Base-by-base conservation (phyloP, 805 yeast genomes). In the Candida nanaspora region DNA sequence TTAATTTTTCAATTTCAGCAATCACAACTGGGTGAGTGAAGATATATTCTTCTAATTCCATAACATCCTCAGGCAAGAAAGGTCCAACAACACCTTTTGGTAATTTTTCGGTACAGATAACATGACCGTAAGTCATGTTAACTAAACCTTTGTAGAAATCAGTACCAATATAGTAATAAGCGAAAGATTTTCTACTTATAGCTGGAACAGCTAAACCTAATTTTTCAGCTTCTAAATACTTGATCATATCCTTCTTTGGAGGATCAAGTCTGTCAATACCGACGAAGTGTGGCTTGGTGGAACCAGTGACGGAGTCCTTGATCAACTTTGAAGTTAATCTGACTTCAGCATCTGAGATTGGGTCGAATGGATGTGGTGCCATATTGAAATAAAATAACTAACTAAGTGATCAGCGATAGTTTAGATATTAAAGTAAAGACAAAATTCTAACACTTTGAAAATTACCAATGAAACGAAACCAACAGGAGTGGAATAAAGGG, bases 231-330 rank as follows among this genome's bases (percentile, higher is more conserved):
- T 78, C 81, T 47, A 85, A 66, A 61, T 70, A 84, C 52, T 70
- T 74, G 46, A 77, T 54, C 82, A 85, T 80, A 46, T 72, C 78
- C 50, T 72, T 66, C 71, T 85, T 85, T 45, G 94, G 89, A 27
- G 95, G 95, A 56, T 85, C 94, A 36, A 74, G 51, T 57, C 79
- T 72, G 56, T 82, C 89, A 45, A 80, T 63, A 57, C 77, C 84
- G 39, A 74, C 69, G 58, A 82, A 82, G 58, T 79, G 84, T 40
- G 80, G 76, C 48, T 68, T 64, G 37, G 70, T 75, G 15, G 63
- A 53, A 26, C 74, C 74, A 16, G 76, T 69, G 55, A 74, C 62
- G 40, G 72, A 55, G 55, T 76, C 82, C 63, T 80, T 80, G 61
- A 80, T 64, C 45, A 80, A 68, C 60, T 77, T 76, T 39, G 80